phyloP scores from a whole-genome alignment of 768 basidiomycete genomes.

The Chalciporus piperatus region DNA sequence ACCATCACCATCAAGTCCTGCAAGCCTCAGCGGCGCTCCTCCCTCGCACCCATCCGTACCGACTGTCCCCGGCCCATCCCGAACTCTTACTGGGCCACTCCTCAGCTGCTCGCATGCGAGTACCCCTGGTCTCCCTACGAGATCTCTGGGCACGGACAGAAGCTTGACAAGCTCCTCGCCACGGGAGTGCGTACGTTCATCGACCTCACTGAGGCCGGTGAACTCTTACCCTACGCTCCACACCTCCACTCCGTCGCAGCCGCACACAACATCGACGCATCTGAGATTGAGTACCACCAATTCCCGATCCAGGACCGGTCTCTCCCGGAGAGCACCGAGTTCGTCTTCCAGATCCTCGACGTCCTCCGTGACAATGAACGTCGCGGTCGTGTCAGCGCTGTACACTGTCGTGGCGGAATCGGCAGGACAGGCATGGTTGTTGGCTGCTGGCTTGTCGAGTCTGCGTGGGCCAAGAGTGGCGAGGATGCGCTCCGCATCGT shows the following conservation, averaged over 20 bases:
- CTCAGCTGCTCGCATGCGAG: slow-evolving; percentile 72
- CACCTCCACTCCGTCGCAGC: slow-evolving; percentile 52
- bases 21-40: slow-evolving; percentile 18
- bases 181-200: slow-evolving; percentile 80
- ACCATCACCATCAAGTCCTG: slow-evolving; percentile 10
- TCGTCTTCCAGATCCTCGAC: slow-evolving; percentile 57
- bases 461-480: slow-evolving; percentile 58
- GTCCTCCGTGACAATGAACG: slow-evolving; percentile 59
- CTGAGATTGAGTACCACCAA: slow-evolving; percentile 67
- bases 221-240: slow-evolving; percentile 63
- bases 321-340: slow-evolving; percentile 56
- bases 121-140: slow-evolving; percentile 72
- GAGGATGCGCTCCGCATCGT: slow-evolving; percentile 63
- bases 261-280: slow-evolving; percentile 52
- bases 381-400: slow-evolving; percentile 60
- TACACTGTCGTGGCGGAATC: slow-evolving; percentile 79
- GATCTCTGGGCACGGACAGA: slow-evolving; percentile 54
- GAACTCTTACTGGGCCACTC: slow-evolving; percentile 85
- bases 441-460: slow-evolving; percentile 77
- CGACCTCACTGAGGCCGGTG: slow-evolving; percentile 80
- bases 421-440: slow-evolving; percentile 62
- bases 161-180: slow-evolving; percentile 68
- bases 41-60: slow-evolving; percentile 14
- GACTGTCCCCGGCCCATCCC: slow-evolving; percentile 58
- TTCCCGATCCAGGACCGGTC: slow-evolving; percentile 77